Evolutionary conservation across 495 filamentous ascomycete genomes (phyloP).

Genomic region (Talaromyces trachyspermus): DNA sequence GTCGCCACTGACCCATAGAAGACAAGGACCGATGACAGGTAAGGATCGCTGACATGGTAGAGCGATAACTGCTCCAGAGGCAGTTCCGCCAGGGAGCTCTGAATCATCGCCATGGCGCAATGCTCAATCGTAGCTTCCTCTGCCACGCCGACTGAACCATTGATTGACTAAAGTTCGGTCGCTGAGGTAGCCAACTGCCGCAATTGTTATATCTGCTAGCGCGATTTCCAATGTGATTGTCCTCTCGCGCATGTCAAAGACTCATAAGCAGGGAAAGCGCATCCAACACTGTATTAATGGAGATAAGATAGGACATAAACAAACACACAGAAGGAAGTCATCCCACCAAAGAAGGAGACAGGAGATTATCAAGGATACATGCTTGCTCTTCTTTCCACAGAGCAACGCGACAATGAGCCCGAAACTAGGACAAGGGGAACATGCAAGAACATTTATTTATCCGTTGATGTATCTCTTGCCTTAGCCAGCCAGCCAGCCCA

Average conservation of each 20-base stretch:
- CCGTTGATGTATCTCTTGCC: background rate
- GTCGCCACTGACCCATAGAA: conserved; percentile 83
- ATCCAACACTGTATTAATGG: background rate
- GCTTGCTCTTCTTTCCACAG: background rate
- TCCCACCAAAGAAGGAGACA: background rate
- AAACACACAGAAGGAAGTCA: background rate
- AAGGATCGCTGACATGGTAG: conserved; percentile 72
- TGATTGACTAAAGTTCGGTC: background rate
- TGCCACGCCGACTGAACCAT: conserved; percentile 1
- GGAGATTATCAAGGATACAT: background rate
- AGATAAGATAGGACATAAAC: conserved; percentile 1
- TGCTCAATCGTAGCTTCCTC: conserved; percentile 6
- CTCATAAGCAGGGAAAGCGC: background rate
- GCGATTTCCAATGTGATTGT: too few relatives aligned
- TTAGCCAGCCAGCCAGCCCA: background rate
- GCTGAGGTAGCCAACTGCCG: too few relatives aligned
- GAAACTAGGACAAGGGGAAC: too few relatives aligned
- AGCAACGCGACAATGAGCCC: background rate
- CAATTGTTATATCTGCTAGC: too few relatives aligned
- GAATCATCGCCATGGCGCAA: conserved; percentile 29
- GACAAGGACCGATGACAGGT: conserved; percentile 68
- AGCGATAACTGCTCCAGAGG: conserved; percentile 70
- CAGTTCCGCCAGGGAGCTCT: conserved; percentile 39
- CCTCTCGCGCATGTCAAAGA: background rate
- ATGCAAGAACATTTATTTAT: too few relatives aligned